Base-by-base conservation (phyloP, 176 grass and related monocot genomes). In the Aegilops speltoides region DNA sequence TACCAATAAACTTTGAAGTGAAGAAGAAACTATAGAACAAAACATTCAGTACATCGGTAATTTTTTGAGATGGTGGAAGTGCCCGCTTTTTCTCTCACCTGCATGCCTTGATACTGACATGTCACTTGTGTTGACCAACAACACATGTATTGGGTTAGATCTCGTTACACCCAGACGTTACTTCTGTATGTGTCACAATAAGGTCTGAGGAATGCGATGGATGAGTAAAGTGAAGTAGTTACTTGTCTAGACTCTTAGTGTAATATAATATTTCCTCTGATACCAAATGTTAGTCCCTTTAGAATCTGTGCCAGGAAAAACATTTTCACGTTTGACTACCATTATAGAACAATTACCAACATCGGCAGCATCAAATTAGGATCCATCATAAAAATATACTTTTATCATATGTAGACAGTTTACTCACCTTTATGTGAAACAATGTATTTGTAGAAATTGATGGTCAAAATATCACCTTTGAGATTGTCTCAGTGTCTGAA, bases 351-450 rank as follows among this genome's bases (percentile, higher is more conserved):
- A 73, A 73, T 73, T 45, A 73, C 70, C 38, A 45, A 73, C 70
- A 45, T 25, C 38, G 16, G 50, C 50, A 54, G 50, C 50, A 54
- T 54, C 16, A 17, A 19, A 7, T 54, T 54, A 17, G 50, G n/a
- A 74, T 74, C 71, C 71, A 74, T 46, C 71, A 45, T 74, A 74
- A 74, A 74, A 74, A 54, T 46, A 46, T 41, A 46, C n/a, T 69
- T 72, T 13, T 10, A 74, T 74, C 38, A 74, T 24, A 46, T 74
- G 15, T 45, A 14, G 6, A 1, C 23, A 8, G 36, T 73, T 24
- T n/a, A 74, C 71, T 15, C 15, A 74, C 45, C 71, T 46, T 46
- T 74, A 74, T 74, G 38, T 46, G 38, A 24, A 74, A 45, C 37
- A 45, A 24, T 24, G 25, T 46, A 74, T 46, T 46, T 74, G 71